Percentiles rank a stretch among this genome's conserved stretches.
Evolutionary conservation across 108 stramenopile species (phyloP).

Genomic region (Asterionellopsis glacialis): DNA sequence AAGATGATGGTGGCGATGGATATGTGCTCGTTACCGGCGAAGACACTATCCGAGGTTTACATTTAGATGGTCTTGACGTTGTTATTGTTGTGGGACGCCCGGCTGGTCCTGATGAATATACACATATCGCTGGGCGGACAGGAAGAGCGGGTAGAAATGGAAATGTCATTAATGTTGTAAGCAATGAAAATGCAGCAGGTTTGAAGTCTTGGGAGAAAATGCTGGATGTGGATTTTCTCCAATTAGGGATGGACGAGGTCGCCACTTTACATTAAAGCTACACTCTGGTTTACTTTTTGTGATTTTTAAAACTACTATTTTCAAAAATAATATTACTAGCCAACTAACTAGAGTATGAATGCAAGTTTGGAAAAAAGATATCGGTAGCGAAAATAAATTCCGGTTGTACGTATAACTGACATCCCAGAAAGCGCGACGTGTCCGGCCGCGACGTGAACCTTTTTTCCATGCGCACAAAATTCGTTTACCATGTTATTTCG

Average conservation of each 20-base stretch:
- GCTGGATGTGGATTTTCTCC: constrained; percentile 44
- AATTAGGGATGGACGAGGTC: background rate
- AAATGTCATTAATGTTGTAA: constrained; percentile 73
- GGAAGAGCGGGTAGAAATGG: constrained; percentile 82
- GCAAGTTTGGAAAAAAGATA: too few species aligned
- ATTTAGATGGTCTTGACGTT: constrained; percentile 78
- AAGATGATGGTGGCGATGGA: constrained; percentile 27
- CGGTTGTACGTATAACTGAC: too few species aligned
- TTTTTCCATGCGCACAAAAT: too few species aligned
- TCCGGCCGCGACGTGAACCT: too few species aligned
- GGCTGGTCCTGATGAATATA: constrained; percentile 89
- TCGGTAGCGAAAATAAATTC: too few species aligned
- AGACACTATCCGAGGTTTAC: constrained; percentile 90
- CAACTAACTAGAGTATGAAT: too few species aligned
- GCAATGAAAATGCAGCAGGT: constrained; percentile 54
- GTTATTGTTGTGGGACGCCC: constrained; percentile 86
- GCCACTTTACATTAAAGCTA: too few species aligned
- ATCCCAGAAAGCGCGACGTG: too few species aligned
- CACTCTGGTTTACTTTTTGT: too few species aligned
- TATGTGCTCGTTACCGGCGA: constrained; percentile 85
- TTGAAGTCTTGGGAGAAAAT: constrained; percentile 74
- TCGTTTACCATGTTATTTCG: too few species aligned
- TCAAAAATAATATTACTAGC: too few species aligned
- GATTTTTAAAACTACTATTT: too few species aligned
- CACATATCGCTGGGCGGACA: constrained; percentile 92